Evolutionary conservation across 2,329 filamentous ascomycete genomes (phyloP).

Genomic region (Aspergillus hortae): DNA sequence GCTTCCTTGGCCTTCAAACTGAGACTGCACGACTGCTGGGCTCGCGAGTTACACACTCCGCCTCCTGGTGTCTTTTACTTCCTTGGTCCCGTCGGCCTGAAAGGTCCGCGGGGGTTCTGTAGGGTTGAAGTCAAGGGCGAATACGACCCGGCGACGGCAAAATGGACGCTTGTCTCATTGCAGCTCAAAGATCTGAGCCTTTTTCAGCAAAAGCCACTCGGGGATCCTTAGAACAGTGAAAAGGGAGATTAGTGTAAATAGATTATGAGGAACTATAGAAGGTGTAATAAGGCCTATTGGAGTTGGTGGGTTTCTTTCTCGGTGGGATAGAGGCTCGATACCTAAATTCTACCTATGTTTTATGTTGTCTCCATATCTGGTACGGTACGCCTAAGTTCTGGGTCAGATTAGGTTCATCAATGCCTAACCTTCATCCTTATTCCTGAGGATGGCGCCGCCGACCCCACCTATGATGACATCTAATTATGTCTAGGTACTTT

Average conservation of each 20-base stretch:
- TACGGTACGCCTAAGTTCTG: too few species aligned
- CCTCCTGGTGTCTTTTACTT: constrained; percentile 33
- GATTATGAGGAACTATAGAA: background rate
- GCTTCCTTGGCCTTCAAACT: constrained; percentile 31
- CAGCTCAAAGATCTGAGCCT: constrained; percentile 29
- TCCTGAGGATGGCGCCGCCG: too few species aligned
- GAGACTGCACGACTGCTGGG: constrained; percentile 23
- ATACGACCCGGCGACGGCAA: constrained; percentile 29
- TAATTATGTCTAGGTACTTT: too few species aligned
- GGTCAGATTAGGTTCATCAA: too few species aligned
- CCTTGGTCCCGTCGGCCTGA: constrained; percentile 31
- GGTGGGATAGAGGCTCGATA: too few species aligned
- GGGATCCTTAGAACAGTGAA: constrained; percentile 6
- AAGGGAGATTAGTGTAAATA: background rate
- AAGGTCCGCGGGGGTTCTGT: constrained; percentile 31
- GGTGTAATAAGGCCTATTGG: too few species aligned
- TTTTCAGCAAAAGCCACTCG: constrained; percentile 25
- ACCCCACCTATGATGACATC: too few species aligned
- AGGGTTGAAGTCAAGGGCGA: constrained; percentile 34
- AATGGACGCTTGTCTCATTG: constrained; percentile 29
- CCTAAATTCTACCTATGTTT: too few species aligned
- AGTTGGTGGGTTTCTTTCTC: too few species aligned
- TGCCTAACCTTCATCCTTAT: too few species aligned
- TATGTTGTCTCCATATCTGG: too few species aligned
- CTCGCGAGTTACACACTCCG: constrained; percentile 18